Evolutionary conservation across 2,329 filamentous ascomycete genomes (phyloP).

Genomic region (Hortaea sp.): DNA sequence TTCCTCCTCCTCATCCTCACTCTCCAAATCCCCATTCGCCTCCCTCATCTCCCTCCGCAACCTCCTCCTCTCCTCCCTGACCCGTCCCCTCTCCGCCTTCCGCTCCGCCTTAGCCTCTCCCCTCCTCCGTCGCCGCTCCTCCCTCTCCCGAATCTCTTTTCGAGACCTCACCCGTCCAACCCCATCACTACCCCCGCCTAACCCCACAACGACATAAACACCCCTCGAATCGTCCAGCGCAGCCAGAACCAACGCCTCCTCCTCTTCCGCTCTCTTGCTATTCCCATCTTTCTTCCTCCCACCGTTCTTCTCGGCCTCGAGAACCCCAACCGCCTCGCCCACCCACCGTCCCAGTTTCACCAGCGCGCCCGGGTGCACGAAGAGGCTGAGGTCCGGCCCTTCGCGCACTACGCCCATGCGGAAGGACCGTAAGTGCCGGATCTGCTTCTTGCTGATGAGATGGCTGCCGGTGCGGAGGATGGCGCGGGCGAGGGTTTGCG

Average conservation of each 20-base stretch:
- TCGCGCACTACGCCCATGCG: slow-evolving; percentile 84
- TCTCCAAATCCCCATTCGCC: slow-evolving; percentile 38
- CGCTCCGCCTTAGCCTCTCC: slow-evolving; percentile 49
- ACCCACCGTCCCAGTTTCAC: slow-evolving; percentile 94
- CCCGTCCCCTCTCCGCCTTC: slow-evolving; percentile 38
- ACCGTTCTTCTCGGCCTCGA: slow-evolving; percentile 42
- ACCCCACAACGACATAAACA: slow-evolving; percentile 87
- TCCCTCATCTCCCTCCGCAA: slow-evolving; percentile 52
- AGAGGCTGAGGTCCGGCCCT: slow-evolving; percentile 80
- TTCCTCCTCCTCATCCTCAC: slow-evolving; percentile 40
- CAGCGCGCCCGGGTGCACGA: slow-evolving; percentile 83
- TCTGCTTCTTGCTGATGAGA: slow-evolving; percentile 85
- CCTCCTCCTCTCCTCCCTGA: slow-evolving; percentile 27
- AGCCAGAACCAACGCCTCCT: slow-evolving; percentile 69
- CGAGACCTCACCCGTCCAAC: slow-evolving; percentile 43
- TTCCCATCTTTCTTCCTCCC: slow-evolving; percentile 28
- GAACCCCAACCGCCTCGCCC: slow-evolving; percentile 81
- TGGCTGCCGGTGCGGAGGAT: slow-evolving; percentile 89
- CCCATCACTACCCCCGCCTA: slow-evolving; percentile 60
- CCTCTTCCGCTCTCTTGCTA: slow-evolving; percentile 37
- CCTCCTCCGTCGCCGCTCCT: slow-evolving; percentile 51
- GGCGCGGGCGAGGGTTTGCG: slow-evolving; percentile 80
- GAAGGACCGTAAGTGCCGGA: slow-evolving; percentile 84
- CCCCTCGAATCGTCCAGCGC: slow-evolving; percentile 78
- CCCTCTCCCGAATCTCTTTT: slow-evolving; percentile 43